Percentiles rank a stretch among this genome's conserved stretches.
These are phyloP conservation scores for Tilletia walkeri DNA, from an alignment of 1,284 basidiomycete species.

Conservation along the genomic window DNA sequence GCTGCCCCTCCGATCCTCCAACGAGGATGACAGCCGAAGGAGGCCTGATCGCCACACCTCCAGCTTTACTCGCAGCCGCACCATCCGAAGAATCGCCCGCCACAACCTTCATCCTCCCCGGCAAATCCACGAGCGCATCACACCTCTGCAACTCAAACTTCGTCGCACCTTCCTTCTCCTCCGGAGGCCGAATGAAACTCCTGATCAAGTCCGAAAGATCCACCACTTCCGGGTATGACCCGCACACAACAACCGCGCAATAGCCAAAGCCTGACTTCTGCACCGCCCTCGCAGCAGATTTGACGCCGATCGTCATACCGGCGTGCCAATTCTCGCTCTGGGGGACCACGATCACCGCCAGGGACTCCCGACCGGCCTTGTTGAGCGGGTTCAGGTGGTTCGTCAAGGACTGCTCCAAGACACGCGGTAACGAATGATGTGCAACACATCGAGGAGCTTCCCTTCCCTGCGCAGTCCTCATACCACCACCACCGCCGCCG, in stretches of 20 bases:
- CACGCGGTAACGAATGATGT: slow-evolving; percentile 23
- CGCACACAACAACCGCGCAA: slow-evolving; percentile 13
- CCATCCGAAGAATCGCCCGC: neutral
- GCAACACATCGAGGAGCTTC: slow-evolving; percentile 9
- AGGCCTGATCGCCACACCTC: neutral
- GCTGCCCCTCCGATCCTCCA: slow-evolving; percentile 20
- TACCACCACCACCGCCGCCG: too few relatives aligned
- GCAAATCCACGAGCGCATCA: neutral
- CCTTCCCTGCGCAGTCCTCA: neutral
- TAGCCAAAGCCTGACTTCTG: slow-evolving; percentile 22
- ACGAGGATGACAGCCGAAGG: slow-evolving; percentile 23
- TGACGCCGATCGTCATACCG: slow-evolving; percentile 17
- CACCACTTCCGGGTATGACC: neutral
- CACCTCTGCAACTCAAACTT: neutral
- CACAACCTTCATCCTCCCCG: neutral
- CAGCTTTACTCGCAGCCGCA: neutral
- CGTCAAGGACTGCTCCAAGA: slow-evolving; percentile 17
- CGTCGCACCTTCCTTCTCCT: neutral
- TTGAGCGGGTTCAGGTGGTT: slow-evolving; percentile 23
- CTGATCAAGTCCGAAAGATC: neutral
- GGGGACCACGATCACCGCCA: slow-evolving; percentile 21
- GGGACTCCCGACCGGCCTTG: slow-evolving; percentile 15
- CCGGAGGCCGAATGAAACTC: neutral
- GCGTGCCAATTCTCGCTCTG: neutral
- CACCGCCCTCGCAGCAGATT: slow-evolving; percentile 20